Base-by-base conservation (phyloP, 2,329 filamentous ascomycete genomes). In the Cytospora chrysosperma region DNA sequence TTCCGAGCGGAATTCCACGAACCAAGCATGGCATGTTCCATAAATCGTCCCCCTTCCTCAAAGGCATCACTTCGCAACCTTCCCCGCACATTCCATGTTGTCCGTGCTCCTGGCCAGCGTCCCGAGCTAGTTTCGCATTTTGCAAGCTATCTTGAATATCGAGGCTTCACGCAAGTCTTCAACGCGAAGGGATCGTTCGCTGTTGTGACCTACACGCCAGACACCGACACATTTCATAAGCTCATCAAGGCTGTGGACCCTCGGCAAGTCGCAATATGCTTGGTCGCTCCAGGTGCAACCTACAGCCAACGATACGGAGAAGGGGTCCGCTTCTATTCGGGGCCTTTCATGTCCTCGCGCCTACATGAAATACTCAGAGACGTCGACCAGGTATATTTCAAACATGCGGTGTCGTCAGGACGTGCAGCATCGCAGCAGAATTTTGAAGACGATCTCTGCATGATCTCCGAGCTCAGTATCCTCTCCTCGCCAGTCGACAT, bases 1-100 rank as follows among this genome's bases (percentile, higher is more conserved):
- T 80, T 80, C 61, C 67, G 69, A 52, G 70, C 68, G 1, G 69
- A 64, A 0, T 72, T 72, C 24, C 5, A 9, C 30, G 34, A 2
- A 2, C 24, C 53, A 1, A 15, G 21, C 1, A 30, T 62, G 30
- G 34, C 32, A 56, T 30, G 19, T 24, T 7, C 34, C 21, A 26
- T 32, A 50, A 2, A 2, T 19, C 27, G 24, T 8, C 24, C 7
- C 9, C 12, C 32, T n/a, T 34, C 21, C 8, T 7, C 24, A 28
- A 17, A n/a, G 12, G 9, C 15, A 6, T 58, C 43, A 4, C 26
- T 52, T 19, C 32, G 9, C 2, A 27, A 50, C 10, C 52, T 54
- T 6, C 47, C 53, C 24, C 47, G 54, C 26, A 17, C 34, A 19
- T 62, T 62, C 5, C 37, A 27, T 7, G 28, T 57, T 8, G 32